Percentiles rank a stretch among this genome's conserved stretches.
Evolutionary conservation across 2,329 filamentous ascomycete species (phyloP).

Genomic region (Colletotrichum aenigma): DNA sequence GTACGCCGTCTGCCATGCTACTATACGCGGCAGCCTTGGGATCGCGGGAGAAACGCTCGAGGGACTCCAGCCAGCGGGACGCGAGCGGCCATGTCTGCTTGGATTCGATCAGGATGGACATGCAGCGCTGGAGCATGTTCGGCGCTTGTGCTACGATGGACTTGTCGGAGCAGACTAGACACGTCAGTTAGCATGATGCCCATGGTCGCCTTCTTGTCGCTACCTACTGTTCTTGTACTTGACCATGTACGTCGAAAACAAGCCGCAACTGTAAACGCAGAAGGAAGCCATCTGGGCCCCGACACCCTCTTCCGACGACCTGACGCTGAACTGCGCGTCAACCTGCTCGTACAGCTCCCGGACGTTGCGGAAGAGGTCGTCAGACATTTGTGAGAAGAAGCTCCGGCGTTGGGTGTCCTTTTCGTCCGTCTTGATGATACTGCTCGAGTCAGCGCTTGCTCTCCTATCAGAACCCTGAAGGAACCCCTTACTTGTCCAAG

Average conservation of each 20-base stretch:
- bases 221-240: slow-evolving; percentile 54
- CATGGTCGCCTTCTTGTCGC: not conserved
- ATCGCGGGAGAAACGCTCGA: slow-evolving; percentile 51
- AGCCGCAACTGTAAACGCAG: slow-evolving; percentile 59
- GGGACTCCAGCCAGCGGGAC: slow-evolving; percentile 54
- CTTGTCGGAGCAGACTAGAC: slow-evolving; percentile 46
- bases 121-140: slow-evolving; percentile 49
- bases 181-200: slow-evolving; percentile 4
- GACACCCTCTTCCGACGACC: slow-evolving; percentile 50
- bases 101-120: slow-evolving; percentile 51
- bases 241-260: slow-evolving; percentile 56
- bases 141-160: slow-evolving; percentile 43
- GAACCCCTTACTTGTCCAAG: slow-evolving; percentile 47
- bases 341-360: slow-evolving; percentile 53
- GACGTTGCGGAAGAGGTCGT: slow-evolving; percentile 54
- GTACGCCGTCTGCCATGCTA: slow-evolving; percentile 53
- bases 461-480: not conserved
- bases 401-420: slow-evolving; percentile 38
- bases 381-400: slow-evolving; percentile 49
- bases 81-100: slow-evolving; percentile 58
- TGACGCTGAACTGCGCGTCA: slow-evolving; percentile 52
- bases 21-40: slow-evolving; percentile 42
- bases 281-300: slow-evolving; percentile 61
- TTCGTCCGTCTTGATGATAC: slow-evolving; percentile 46
- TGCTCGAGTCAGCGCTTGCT: slow-evolving; percentile 23